Conservation (phyloP, 2,329 filamentous ascomycete species). For the Penicillium nordicum region DNA sequence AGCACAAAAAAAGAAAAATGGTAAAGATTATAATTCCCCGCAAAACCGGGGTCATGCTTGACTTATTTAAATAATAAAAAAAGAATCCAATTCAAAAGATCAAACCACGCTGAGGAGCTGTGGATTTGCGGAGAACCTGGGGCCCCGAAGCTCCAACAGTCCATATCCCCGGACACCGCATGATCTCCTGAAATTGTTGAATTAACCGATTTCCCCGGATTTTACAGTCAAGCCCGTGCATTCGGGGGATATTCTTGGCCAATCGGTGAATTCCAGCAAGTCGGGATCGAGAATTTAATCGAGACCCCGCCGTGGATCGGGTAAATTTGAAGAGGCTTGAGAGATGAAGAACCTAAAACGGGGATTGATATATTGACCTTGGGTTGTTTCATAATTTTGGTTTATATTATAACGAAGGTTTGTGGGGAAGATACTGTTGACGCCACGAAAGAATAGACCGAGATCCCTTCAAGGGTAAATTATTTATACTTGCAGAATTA, state of each 20-base stretch:
- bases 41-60: constrained; percentile 1
- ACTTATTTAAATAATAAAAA: constrained; percentile 1
- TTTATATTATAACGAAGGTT: background rate
- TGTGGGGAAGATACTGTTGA: background rate
- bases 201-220: constrained; percentile 13
- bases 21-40: background rate
- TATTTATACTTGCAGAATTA: background rate
- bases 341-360: background rate
- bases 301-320: background rate
- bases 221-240: background rate
- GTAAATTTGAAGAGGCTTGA: background rate
- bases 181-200: background rate
- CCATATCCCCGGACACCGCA: background rate
- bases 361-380: background rate
- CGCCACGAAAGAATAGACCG: background rate
- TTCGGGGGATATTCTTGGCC: background rate
- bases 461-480: background rate
- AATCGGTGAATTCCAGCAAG: background rate
- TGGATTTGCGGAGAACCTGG: constrained; percentile 5
- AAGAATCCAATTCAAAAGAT: background rate
- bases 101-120: background rate
- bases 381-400: background rate
- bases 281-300: background rate
- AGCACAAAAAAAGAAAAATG: background rate
- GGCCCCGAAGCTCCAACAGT: background rate